phyloP scores from a whole-genome alignment of 352 stramenopile species.

The Globisporangium viniferum region DNA sequence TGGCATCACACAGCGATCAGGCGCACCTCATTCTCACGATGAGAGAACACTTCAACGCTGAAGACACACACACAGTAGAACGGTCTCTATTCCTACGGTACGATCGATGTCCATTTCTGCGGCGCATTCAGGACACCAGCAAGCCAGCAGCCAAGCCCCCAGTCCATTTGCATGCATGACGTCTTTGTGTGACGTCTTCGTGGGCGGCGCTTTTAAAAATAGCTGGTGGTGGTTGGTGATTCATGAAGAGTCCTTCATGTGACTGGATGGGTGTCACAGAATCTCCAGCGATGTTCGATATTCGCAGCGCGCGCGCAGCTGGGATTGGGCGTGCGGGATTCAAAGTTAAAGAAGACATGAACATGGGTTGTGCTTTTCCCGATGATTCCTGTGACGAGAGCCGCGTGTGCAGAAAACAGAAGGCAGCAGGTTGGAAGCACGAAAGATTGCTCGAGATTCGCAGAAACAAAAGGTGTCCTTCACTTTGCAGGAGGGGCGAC shows the following conservation, averaged over 20 bases:
- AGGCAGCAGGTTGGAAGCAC: background rate
- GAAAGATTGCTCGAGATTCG: conserved; percentile 7
- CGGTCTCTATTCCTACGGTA: background rate
- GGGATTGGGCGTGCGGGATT: background rate
- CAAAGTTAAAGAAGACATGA: background rate
- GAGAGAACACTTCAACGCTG: background rate
- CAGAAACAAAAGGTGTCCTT: too few relatives aligned
- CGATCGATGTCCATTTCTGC: background rate
- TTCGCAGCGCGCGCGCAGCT: background rate
- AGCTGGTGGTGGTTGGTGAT: background rate
- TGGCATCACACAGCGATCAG: background rate
- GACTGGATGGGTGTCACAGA: conserved; percentile 9
- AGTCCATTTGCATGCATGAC: too few relatives aligned
- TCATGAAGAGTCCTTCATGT: background rate
- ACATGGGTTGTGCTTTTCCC: too few relatives aligned
- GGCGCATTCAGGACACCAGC: background rate
- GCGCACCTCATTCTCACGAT: conserved; percentile 3
- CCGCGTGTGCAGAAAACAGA: background rate
- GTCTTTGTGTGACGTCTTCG: background rate
- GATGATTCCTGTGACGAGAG: conserved; percentile 12
- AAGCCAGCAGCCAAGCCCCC: background rate
- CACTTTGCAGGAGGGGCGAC: background rate
- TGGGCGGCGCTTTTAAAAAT: background rate
- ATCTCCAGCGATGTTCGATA: conserved; percentile 7
- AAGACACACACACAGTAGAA: background rate